These are phyloP conservation scores for Tulasnella sp. DNA, from an alignment of 768 basidiomycete species.

Conservation along the genomic window DNA sequence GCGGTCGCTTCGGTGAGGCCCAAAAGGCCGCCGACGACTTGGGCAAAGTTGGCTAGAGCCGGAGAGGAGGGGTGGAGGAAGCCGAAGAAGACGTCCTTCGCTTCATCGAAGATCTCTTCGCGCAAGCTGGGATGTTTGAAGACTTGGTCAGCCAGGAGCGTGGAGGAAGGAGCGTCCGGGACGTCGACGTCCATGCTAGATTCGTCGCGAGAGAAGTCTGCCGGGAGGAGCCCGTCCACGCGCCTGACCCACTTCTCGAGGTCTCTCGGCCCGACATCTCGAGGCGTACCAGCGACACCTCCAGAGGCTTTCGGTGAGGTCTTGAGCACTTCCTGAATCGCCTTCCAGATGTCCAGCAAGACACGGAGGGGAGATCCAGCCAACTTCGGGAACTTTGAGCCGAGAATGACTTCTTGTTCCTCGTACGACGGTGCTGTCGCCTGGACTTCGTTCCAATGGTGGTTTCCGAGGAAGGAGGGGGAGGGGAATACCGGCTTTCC, in stretches of 20 bases:
- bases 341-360: slow-evolving; percentile 72
- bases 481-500: slow-evolving; percentile 51
- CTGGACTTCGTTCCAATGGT: slow-evolving; percentile 76
- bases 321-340: slow-evolving; percentile 55
- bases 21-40: slow-evolving; percentile 62
- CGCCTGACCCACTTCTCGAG: slow-evolving; percentile 82
- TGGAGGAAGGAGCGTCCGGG: background rate
- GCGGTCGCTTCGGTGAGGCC: slow-evolving; percentile 70
- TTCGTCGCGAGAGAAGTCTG: slow-evolving; percentile 37
- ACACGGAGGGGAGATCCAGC: slow-evolving; percentile 52
- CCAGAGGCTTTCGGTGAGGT: slow-evolving; percentile 41
- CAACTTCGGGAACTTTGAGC: slow-evolving; percentile 66
- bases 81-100: slow-evolving; percentile 90
- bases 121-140: slow-evolving; percentile 75
- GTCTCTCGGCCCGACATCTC: slow-evolving; percentile 75
- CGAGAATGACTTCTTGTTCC: slow-evolving; percentile 74
- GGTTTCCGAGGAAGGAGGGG: slow-evolving; percentile 79
- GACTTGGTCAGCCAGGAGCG: slow-evolving; percentile 44
- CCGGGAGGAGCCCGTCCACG: slow-evolving; percentile 63
- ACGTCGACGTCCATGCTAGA: slow-evolving; percentile 38
- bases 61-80: slow-evolving; percentile 44
- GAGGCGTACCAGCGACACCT: slow-evolving; percentile 34
- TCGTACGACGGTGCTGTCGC: slow-evolving; percentile 61
- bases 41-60: slow-evolving; percentile 48
- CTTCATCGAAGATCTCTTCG: slow-evolving; percentile 88